A percentile compares a stretch with the other conserved stretches of the same genome.
Conservation (phyloP, 495 filamentous ascomycete species). For the Neurospora sp. region DNA sequence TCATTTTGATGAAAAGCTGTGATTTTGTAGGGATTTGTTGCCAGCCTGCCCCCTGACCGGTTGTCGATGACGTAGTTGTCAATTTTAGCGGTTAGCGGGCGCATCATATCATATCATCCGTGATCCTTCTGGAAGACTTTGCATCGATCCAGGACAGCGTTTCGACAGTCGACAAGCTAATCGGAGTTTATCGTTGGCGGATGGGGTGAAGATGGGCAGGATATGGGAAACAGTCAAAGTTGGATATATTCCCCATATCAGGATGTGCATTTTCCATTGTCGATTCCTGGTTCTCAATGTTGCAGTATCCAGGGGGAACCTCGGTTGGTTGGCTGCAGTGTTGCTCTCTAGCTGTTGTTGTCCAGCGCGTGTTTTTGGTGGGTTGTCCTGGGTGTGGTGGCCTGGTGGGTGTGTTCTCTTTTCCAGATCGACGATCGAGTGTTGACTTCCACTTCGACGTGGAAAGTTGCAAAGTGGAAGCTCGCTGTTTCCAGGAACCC, state of each 20-base stretch:
- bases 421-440: neutral
- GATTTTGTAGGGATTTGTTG: neutral
- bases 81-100: neutral
- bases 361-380: too few relatives aligned
- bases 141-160: neutral
- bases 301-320: neutral
- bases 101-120: neutral
- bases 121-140: neutral
- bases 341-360: too few relatives aligned
- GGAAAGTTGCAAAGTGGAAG: neutral
- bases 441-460: neutral
- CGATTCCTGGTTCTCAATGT: neutral
- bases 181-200: neutral
- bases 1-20: neutral
- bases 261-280: neutral
- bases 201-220: neutral
- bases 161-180: neutral
- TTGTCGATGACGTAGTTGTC: neutral
- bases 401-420: neutral
- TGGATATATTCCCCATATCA: conserved; percentile 1
- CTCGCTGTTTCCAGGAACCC: neutral
- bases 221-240: neutral
- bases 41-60: neutral
- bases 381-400: neutral
- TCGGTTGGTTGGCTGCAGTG: neutral